Base-by-base conservation (phyloP, 106 monocot species). In the Vanilla planifolia region DNA sequence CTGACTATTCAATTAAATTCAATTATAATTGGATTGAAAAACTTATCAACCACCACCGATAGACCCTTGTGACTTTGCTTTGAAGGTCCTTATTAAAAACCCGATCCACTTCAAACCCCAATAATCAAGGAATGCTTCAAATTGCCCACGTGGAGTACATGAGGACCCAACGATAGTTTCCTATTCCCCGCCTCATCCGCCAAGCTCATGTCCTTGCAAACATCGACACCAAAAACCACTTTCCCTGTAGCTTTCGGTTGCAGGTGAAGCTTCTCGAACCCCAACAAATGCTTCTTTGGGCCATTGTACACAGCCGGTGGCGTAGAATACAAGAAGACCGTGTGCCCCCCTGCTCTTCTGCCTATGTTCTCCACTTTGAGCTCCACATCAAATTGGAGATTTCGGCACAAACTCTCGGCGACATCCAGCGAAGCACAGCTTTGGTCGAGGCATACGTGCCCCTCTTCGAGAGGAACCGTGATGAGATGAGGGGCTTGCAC, bases 51-150 rank as follows among this genome's bases (percentile, higher is more conserved):
- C n/a, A n/a, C n/a, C n/a, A n/a, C n/a, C n/a, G n/a, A n/a, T n/a
- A n/a, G n/a, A n/a, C n/a, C n/a, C n/a, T n/a, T n/a, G n/a, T n/a
- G n/a, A n/a, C 39, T 40, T 64, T 44, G 39, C 50, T 67, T 59
- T 33, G 75, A 59, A 64, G 72, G 59, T 48, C 51, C 63, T 67
- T 71, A 75, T 66, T 72, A 3, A 13, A 19, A 29, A 20, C 16
- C 20, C 5, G 3, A 17, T 5, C 1, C 27, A 32, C 36, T 28
- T 75, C 61, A 91, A 55, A 91, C 33, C 67, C 67, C 81, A 52
- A 96, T 35, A 36, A 19, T 98, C 64, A 98, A 64, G 14, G 83
- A 79, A 73, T 98, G 96, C 80, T 74, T 85, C 79, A 98, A 73
- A 47, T 51, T 64, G 4, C 96, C 96, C 7, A 98, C 81, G 51